Percentiles rank a stretch among this genome's conserved stretches.
Evolutionary conservation across 1,139 yeast species (phyloP).

Genomic region (Scheffersomyces parashehatae): DNA sequence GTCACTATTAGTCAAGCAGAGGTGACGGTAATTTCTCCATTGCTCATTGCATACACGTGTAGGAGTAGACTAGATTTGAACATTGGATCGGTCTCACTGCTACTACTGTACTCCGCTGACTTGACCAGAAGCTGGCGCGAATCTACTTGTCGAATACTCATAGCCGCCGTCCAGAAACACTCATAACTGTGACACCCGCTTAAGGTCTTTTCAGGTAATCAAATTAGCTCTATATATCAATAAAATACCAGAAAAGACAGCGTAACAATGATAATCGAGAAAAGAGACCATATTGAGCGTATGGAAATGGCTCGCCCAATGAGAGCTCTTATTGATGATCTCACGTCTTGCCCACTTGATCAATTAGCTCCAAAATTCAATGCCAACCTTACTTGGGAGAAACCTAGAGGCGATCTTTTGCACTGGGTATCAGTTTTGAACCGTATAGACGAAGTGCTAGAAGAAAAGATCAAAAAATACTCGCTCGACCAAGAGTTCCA

Average conservation of each 20-base stretch:
- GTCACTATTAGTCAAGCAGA: too few relatives aligned
- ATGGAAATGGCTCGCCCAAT: slow-evolving; percentile 38
- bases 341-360: slow-evolving; percentile 29
- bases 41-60: too few relatives aligned
- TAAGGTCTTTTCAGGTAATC: too few relatives aligned
- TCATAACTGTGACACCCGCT: too few relatives aligned
- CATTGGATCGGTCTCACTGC: too few relatives aligned
- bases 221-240: not conserved
- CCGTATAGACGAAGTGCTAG: slow-evolving; percentile 69
- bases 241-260: not conserved
- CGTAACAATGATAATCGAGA: slow-evolving; percentile 31
- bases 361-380: slow-evolving; percentile 34
- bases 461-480: slow-evolving; percentile 53
- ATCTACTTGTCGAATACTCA: too few relatives aligned
- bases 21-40: too few relatives aligned
- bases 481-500: slow-evolving; percentile 50
- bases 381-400: slow-evolving; percentile 51
- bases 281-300: slow-evolving; percentile 31
- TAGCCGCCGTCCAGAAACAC: too few relatives aligned
- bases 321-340: slow-evolving; percentile 35
- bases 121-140: too few relatives aligned
- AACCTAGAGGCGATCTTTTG: slow-evolving; percentile 71
- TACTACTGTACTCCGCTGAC: too few relatives aligned
- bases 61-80: too few relatives aligned
- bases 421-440: slow-evolving; percentile 80